Evolutionary conservation across 768 basidiomycete genomes (phyloP).

Genomic region (Mycena vitilis): DNA sequence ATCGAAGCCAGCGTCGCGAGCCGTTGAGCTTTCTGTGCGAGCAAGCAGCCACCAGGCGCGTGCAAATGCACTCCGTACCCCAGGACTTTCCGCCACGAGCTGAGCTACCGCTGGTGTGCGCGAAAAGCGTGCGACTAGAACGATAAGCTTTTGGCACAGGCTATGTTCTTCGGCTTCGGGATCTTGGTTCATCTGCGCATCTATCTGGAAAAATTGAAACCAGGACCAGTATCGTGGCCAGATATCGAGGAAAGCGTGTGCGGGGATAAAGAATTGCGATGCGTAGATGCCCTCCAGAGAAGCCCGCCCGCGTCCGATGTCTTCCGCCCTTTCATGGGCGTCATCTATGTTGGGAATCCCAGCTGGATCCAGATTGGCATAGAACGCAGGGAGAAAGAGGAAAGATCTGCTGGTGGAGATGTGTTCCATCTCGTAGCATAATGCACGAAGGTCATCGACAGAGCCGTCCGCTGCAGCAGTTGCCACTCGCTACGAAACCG

Average conservation of each 20-base stretch:
- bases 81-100: neutral
- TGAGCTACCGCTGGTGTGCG: no score
- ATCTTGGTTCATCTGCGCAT: neutral
- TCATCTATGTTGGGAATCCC: neutral
- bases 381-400: neutral
- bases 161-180: neutral
- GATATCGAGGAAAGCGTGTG: neutral
- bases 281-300: neutral
- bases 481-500: neutral
- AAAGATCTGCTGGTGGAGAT: neutral
- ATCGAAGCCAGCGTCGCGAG: neutral
- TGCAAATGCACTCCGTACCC: neutral
- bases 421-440: neutral
- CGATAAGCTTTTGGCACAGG: neutral
- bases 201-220: neutral
- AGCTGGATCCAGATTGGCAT: conserved; percentile 7
- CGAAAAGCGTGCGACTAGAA: neutral
- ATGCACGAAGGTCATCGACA: neutral
- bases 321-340: no score
- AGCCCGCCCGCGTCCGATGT: neutral
- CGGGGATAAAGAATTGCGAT: neutral
- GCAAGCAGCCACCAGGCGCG: neutral
- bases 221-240: conserved; percentile 9
- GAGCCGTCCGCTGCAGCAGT: neutral
- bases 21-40: neutral